Percentiles rank a stretch among this genome's conserved stretches.
phyloP scores from a whole-genome alignment of 352 stramenopile species.

The Pythium aquatile region DNA sequence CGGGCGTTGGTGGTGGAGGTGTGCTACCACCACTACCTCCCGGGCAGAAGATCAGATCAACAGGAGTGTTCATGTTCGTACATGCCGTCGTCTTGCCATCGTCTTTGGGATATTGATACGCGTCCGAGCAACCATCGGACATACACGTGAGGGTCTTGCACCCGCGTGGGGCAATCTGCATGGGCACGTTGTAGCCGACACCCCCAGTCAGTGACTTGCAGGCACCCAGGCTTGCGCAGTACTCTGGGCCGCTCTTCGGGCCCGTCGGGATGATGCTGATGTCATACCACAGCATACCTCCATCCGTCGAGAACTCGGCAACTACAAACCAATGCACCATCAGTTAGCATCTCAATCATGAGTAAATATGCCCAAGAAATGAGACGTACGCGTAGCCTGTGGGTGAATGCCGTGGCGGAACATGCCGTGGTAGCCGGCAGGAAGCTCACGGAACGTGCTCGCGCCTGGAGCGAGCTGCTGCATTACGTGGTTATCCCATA shows the following conservation, averaged over 20 bases:
- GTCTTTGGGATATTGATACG: slow-evolving; percentile 68
- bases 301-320: slow-evolving; percentile 66
- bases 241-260: slow-evolving; percentile 46
- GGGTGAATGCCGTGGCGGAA: slow-evolving; percentile 47
- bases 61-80: slow-evolving; percentile 27
- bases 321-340: slow-evolving; percentile 29
- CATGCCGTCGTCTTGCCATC: slow-evolving; percentile 72
- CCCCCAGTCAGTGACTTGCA: slow-evolving; percentile 59
- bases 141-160: slow-evolving; percentile 54
- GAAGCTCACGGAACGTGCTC: slow-evolving; percentile 31
- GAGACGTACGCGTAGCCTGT: slow-evolving; percentile 43
- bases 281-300: slow-evolving; percentile 58
- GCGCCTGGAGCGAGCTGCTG: slow-evolving; percentile 38
- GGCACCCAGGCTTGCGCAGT: slow-evolving; percentile 45
- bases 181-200: slow-evolving; percentile 66
- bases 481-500: slow-evolving; percentile 46
- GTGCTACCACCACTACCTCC: slow-evolving; percentile 28
- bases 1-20: slow-evolving; percentile 13
- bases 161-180: slow-evolving; percentile 55
- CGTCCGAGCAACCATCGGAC: slow-evolving; percentile 53
- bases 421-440: slow-evolving; percentile 18
- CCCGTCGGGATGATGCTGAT: slow-evolving; percentile 80
- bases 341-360: neutral
- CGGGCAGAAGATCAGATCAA: slow-evolving; percentile 50
- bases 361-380: no score